Evolutionary conservation across 2,329 filamentous ascomycete species (phyloP), one percentile per base, ranked within the genome.

Genomic region (Alternaria sp.): DNA sequence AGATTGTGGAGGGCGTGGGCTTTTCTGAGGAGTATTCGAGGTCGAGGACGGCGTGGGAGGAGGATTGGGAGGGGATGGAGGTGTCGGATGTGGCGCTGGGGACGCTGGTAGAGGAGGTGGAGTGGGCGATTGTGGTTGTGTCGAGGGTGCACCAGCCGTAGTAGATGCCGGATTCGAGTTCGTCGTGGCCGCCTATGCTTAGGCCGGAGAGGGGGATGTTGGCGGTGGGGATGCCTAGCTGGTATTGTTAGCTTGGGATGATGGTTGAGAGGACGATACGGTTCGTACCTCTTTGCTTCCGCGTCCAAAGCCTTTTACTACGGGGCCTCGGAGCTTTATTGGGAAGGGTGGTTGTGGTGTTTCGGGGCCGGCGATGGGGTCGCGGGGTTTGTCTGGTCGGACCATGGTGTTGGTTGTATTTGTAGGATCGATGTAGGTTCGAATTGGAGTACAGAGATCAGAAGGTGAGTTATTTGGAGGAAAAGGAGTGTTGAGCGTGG

Each of bases 181-280:
- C 83, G 7, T 85, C 79, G 73, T 88, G 74, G 58, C 86, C 85
- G 79, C 91, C 90, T 55, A 95, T 90, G 72, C 89, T 89, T 47
- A 98, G 89, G 26, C 87, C 87, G 14, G 86, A 84, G 63, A 90
- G 82, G 9, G 89, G 89, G 74, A 91, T 90, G 84, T 98, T 99
- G 78, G 96, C 96, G 2, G 96, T 98, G 3, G 96, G 96, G 78
- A 98, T 97, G 72, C 95, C 95, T 77, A 98, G 92, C 90, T 96
- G 26, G 9, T 53, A 1, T 1, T 3, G 30, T 53, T 37, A 23
- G 20, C 1, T 18, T 23, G 18, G 6, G 21, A 5, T 18, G 1
- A 18, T 9, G 25, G 8, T 26, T 26, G 1, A 10, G 25, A 26
- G 25, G 25, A 1, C 9, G 8, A 3, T 4, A 10, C 1, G 25